Evolutionary conservation across 805 yeast species (phyloP).

Genomic region (Pichia sporocuriosa): DNA sequence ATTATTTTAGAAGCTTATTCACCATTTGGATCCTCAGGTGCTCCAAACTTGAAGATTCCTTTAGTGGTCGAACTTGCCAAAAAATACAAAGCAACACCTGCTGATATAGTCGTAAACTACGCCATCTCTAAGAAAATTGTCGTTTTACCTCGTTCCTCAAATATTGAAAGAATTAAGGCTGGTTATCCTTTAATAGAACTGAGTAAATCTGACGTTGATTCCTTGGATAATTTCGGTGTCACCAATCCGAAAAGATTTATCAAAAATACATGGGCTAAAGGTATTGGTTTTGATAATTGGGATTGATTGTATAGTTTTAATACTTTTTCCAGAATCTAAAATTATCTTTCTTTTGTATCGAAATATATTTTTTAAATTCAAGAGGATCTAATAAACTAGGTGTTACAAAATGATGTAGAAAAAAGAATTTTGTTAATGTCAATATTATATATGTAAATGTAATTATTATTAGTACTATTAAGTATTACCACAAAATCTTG

Average conservation of each 20-base stretch:
- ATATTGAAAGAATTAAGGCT: conserved; percentile 49
- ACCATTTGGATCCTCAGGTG: conserved; percentile 60
- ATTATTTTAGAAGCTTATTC: conserved; percentile 48
- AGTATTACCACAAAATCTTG: conserved; percentile 62
- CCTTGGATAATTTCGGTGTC: conserved; percentile 26
- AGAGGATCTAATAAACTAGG: too few species aligned
- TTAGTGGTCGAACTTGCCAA: conserved; percentile 46
- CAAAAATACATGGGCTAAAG: conserved; percentile 27
- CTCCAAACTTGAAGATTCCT: conserved; percentile 52
- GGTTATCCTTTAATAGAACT: conserved; percentile 33
- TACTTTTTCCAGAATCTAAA: too few species aligned
- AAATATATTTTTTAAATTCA: too few species aligned
- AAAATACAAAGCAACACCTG: conserved; percentile 46
- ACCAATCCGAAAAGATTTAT: conserved; percentile 29
- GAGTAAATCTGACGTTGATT: conserved; percentile 31
- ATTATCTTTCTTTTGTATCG: too few species aligned
- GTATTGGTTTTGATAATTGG: conserved; percentile 32
- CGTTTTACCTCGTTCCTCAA: conserved; percentile 65
- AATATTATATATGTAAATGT: too few species aligned
- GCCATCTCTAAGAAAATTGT: conserved; percentile 55
- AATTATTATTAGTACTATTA: too few species aligned
- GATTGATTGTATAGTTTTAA: conserved; percentile 1
- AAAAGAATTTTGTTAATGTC: too few species aligned
- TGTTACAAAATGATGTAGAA: too few species aligned
- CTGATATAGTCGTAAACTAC: conserved; percentile 57